Percentiles rank a stretch among this genome's conserved stretches.
Evolutionary conservation across 805 yeast genomes (phyloP).

Genomic region (Saccharomycopsis sp.): DNA sequence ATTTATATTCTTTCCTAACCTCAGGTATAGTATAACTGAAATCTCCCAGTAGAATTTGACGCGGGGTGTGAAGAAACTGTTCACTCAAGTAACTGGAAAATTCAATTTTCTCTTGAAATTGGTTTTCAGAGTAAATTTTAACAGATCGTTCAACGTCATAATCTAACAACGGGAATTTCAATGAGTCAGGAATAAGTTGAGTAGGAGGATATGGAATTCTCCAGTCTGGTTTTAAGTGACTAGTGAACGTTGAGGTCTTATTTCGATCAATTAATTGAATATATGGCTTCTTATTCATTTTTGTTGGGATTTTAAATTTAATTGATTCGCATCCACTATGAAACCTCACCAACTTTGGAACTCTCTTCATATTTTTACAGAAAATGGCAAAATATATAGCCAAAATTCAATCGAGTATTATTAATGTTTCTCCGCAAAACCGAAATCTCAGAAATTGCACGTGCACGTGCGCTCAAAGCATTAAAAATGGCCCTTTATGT

Average conservation of each 20-base stretch:
- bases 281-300: not conserved
- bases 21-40: constrained; percentile 74
- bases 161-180: constrained; percentile 2
- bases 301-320: too few relatives aligned
- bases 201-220: constrained; percentile 18
- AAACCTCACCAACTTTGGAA: too few relatives aligned
- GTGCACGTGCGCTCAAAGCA: constrained; percentile 32
- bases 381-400: not conserved
- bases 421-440: too few relatives aligned
- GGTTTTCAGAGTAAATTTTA: constrained; percentile 6
- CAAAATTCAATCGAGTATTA: not conserved
- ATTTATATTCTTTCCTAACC: constrained; percentile 41
- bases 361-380: too few relatives aligned
- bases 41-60: constrained; percentile 52
- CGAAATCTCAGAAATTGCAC: too few relatives aligned
- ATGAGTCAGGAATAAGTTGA: constrained; percentile 15
- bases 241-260: constrained; percentile 3
- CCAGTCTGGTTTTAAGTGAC: constrained; percentile 10
- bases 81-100: constrained; percentile 14
- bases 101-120: constrained; percentile 10
- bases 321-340: too few relatives aligned
- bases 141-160: constrained; percentile 2
- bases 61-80: constrained; percentile 41
- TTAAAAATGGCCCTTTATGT: constrained; percentile 44
- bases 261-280: not conserved